Base-by-base conservation (phyloP, 2,329 filamentous ascomycete species). In the Colletotrichum zoysiae region DNA sequence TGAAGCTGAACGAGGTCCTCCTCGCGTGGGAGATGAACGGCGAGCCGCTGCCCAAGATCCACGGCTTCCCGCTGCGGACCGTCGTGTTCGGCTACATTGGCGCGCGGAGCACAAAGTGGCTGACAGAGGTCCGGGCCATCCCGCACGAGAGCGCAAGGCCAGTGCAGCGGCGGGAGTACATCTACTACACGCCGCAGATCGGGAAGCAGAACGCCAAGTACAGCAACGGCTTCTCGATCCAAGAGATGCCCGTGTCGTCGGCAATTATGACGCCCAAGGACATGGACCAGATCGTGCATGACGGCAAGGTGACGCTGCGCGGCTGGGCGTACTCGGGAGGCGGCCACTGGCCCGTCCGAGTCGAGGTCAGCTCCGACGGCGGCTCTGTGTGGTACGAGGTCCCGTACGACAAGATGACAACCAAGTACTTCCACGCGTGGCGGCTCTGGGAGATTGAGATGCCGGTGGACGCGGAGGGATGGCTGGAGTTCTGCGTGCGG, bases 11-110 rank as follows among this genome's bases (percentile, higher is more conserved):
- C 74, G 89, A 93, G 76, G 91, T 93, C 0, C 82, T 93, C 58
- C 83, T 93, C 0, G 89, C 88, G 0, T 93, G 90, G 90, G 89
- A 92, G 76, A 93, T 93, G 91, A 93, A 93, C 75, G 90, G 88
- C 5, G 82, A 91, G 74, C 84, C 85, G 0, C 82, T 93, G 0
- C 91, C 91, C 0, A 85, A 83, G 35, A 92, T 92, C 73, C 91
- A 93, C 73, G 91, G 91, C 0, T 90, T 84, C 51, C 91, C 91
- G 0, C 80, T 93, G 0, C 85, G 91, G 4, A 83, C 86, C 0
- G 85, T 93, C 0, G 90, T 92, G 0, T 84, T 90, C 75, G 89
- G 90, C 0, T 92, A 92, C 73, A 92, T 93, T 67, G 91, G 91
- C 1, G 91, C 90, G 0, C 80, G 89, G n/a, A 88, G 85, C 71